phyloP scores from a whole-genome alignment of 1,284 basidiomycete species.

The Ustilago esculenta region DNA sequence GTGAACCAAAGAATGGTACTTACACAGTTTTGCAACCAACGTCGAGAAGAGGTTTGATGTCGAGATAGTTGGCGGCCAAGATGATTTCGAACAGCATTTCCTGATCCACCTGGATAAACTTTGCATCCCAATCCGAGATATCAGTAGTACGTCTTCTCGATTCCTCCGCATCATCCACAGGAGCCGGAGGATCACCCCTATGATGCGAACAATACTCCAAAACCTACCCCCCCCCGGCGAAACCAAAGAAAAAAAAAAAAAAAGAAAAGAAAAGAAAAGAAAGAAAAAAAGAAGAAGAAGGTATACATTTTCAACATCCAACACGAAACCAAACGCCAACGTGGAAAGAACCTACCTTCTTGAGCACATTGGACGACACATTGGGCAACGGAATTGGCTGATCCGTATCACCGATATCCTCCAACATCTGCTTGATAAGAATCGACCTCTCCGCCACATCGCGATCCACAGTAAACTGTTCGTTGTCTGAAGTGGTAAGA shows the following conservation, averaged over 20 bases:
- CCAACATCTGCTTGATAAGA: slow-evolving; percentile 99
- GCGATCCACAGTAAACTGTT: slow-evolving; percentile 91
- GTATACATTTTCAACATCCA: too few relatives aligned
- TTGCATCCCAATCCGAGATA: slow-evolving; percentile 98
- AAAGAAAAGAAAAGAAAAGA: too few relatives aligned
- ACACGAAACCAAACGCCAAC: not conserved
- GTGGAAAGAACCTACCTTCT: slow-evolving; percentile 76
- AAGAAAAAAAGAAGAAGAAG: too few relatives aligned
- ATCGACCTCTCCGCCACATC: slow-evolving; percentile 94
- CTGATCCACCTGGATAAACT: slow-evolving; percentile 92
- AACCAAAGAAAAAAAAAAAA: too few relatives aligned
- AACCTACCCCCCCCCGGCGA: too few relatives aligned
- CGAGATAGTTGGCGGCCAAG: slow-evolving; percentile 98
- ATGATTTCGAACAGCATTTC: slow-evolving; percentile 99
- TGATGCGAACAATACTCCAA: slow-evolving; percentile 99
- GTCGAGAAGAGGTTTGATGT: slow-evolving; percentile 98
- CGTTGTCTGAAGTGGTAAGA: slow-evolving; percentile 82
- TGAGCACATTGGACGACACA: slow-evolving; percentile 93
- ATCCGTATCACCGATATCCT: slow-evolving; percentile 70
- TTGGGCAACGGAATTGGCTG: slow-evolving; percentile 95
- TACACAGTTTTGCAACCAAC: slow-evolving; percentile 98
- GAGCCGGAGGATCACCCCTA: slow-evolving; percentile 92
- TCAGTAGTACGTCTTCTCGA: slow-evolving; percentile 97
- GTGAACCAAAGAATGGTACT: slow-evolving; percentile 12
- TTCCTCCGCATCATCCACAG: slow-evolving; percentile 79